These are phyloP conservation scores for Chlamydomonas asymmetrica DNA, from an alignment of 139 green algal genomes.

Conservation along the genomic window DNA sequence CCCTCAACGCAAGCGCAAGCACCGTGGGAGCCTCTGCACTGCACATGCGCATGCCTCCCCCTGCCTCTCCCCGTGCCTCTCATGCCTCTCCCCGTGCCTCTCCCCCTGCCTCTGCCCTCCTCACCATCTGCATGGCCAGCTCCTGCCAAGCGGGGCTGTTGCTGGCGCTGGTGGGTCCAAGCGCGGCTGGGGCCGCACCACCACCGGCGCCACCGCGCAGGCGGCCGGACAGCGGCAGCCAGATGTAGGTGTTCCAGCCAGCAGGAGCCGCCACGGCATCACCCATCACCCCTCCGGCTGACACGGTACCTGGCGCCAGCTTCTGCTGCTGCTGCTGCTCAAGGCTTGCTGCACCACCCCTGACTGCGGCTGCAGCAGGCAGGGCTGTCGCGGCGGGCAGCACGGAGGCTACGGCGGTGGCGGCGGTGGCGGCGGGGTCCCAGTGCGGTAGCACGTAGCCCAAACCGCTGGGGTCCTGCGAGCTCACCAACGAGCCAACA, in stretches of 20 bases:
- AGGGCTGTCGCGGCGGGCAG: conserved; percentile 12
- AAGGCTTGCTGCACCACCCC: background rate
- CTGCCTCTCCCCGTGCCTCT: too few relatives aligned
- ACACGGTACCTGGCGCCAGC: background rate
- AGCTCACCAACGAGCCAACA: too few relatives aligned
- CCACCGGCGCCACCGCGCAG: background rate
- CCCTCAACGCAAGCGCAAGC: too few relatives aligned
- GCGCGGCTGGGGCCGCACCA: background rate
- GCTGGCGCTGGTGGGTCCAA: conserved; percentile 1
- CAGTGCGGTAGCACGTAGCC: conserved; percentile 34
- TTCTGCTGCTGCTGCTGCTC: background rate
- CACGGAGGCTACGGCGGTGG: background rate
- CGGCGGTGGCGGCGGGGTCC: background rate
- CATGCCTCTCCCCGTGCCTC: too few relatives aligned
- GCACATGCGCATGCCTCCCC: too few relatives aligned
- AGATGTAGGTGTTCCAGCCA: conserved; percentile 9
- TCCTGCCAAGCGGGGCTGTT: too few relatives aligned
- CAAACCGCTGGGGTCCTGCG: conserved; percentile 30
- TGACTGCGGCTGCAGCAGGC: conserved; percentile 6
- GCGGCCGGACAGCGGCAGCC: conserved; percentile 1
- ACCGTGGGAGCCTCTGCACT: too few relatives aligned
- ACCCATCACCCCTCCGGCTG: background rate
- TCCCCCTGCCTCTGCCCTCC: too few relatives aligned
- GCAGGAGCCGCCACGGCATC: too few relatives aligned
- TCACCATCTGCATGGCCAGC: too few relatives aligned